These are phyloP conservation scores for Claviceps sp. DNA, from an alignment of 2,329 filamentous ascomycete species.

Conservation along the genomic window DNA sequence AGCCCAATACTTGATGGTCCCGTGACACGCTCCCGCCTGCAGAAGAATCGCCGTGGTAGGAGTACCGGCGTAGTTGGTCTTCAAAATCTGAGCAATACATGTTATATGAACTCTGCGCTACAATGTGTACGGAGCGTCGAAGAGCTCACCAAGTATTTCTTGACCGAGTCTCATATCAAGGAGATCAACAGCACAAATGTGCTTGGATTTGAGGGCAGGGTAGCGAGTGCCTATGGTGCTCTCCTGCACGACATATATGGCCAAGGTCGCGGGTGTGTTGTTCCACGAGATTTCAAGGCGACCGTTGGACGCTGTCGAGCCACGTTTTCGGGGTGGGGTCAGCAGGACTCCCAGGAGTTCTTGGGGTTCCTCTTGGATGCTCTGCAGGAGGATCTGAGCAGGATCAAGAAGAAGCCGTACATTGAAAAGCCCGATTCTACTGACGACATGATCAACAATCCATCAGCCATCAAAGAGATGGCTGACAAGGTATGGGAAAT, in stretches of 20 bases:
- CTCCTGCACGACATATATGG: conserved; percentile 70
- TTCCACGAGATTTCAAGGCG: conserved; percentile 70
- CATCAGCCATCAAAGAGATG: conserved; percentile 66
- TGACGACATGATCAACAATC: conserved; percentile 83
- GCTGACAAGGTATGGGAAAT: conserved; percentile 85
- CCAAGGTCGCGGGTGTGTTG: conserved; percentile 53
- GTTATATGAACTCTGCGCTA: conserved; percentile 97
- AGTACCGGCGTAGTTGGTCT: conserved; percentile 69
- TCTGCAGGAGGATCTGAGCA: conserved; percentile 87
- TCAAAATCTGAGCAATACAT: conserved; percentile 88
- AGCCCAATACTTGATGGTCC: conserved; percentile 49
- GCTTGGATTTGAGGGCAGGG: conserved; percentile 69
- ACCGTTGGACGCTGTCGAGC: conserved; percentile 69
- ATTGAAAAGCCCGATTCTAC: conserved; percentile 96
- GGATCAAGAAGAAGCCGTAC: conserved; percentile 90
- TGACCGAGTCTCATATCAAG: conserved; percentile 56
- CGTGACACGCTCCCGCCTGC: conserved; percentile 58
- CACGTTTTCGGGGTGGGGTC: conserved; percentile 84
- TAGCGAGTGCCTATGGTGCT: conserved; percentile 71
- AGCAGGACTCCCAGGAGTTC: conserved; percentile 97
- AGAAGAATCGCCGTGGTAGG: conserved; percentile 56
- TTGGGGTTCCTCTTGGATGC: conserved; percentile 89
- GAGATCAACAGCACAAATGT: conserved; percentile 82
- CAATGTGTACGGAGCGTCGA: conserved; percentile 91
- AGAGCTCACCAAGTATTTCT: conserved; percentile 85